A percentile compares a stretch with the other conserved stretches of the same genome.
Conservation (phyloP, 2,329 filamentous ascomycete species). For the Xylariaceae sp. region DNA sequence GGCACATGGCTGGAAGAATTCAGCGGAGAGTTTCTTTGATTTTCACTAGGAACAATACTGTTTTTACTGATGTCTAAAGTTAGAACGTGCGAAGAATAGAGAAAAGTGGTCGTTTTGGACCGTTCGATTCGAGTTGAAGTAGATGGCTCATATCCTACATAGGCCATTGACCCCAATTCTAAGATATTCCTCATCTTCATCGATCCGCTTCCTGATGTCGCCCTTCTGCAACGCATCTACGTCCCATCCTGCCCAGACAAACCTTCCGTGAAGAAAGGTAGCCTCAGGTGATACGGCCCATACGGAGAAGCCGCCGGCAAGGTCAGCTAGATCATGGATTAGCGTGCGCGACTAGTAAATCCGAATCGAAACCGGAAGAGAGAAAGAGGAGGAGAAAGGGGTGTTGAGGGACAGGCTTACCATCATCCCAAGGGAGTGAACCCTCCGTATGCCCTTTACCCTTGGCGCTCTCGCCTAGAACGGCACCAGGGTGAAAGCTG, state of each 20-base stretch:
- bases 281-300: constrained; percentile 3
- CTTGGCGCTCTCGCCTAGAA: constrained; percentile 1
- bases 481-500: constrained; percentile 3
- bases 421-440: neutral
- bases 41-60: too few species aligned
- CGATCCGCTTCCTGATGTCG: neutral
- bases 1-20: too few species aligned
- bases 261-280: constrained; percentile 3
- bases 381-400: neutral
- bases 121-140: too few species aligned
- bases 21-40: too few species aligned
- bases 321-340: constrained; percentile 1
- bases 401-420: neutral
- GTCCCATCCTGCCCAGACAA: constrained; percentile 1
- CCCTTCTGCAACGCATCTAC: neutral
- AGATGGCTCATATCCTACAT: too few species aligned
- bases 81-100: too few species aligned
- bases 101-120: too few species aligned
- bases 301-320: constrained; percentile 2
- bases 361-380: neutral
- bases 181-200: too few species aligned
- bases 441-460: neutral
- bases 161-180: too few species aligned
- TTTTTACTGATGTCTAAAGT: too few species aligned
- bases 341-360: neutral